A percentile compares a stretch with the other conserved stretches of the same genome.
Evolutionary conservation across 2,329 filamentous ascomycete genomes (phyloP).

Genomic region (Volutella citrinella): DNA sequence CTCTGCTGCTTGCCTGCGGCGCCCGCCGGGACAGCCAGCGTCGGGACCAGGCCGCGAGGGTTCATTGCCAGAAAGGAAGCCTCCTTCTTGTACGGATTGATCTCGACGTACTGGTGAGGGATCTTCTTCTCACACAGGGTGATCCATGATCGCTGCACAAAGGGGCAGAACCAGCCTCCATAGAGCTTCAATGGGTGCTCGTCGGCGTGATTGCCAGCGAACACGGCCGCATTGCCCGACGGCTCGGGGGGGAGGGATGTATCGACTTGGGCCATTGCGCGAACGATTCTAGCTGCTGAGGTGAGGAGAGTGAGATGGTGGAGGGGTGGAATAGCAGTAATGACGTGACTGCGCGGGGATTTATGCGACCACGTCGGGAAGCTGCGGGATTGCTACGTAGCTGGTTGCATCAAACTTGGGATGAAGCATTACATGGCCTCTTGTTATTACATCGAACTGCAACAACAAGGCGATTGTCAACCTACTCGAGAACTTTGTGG

Average conservation of each 20-base stretch:
- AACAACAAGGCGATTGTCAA: no score
- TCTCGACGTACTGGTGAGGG: conserved; percentile 72
- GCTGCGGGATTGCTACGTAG: no score
- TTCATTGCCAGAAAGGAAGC: conserved; percentile 67
- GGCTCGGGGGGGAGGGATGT: conserved; percentile 45
- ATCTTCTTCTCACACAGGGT: conserved; percentile 71
- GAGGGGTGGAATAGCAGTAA: no score
- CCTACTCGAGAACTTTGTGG: no score
- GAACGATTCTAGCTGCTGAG: no score
- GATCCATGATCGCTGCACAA: conserved; percentile 71
- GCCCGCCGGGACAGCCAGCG: conserved; percentile 49
- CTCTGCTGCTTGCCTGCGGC: conserved; percentile 37
- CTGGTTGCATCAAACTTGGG: no score
- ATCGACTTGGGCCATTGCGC: conserved; percentile 49
- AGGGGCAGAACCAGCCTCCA: conserved; percentile 71
- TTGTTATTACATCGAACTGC: no score
- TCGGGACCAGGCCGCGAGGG: conserved; percentile 72
- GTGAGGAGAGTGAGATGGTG: no score
- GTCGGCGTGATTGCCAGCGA: conserved; percentile 43
- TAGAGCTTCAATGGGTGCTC: conserved; percentile 63
- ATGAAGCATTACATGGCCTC: no score
- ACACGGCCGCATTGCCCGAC: conserved; percentile 46
- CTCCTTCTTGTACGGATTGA: conserved; percentile 76
- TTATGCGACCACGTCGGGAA: no score
- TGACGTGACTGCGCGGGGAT: no score